Base-by-base conservation (phyloP, 345 rosid genomes). In the Bretschneidera sinensis region DNA sequence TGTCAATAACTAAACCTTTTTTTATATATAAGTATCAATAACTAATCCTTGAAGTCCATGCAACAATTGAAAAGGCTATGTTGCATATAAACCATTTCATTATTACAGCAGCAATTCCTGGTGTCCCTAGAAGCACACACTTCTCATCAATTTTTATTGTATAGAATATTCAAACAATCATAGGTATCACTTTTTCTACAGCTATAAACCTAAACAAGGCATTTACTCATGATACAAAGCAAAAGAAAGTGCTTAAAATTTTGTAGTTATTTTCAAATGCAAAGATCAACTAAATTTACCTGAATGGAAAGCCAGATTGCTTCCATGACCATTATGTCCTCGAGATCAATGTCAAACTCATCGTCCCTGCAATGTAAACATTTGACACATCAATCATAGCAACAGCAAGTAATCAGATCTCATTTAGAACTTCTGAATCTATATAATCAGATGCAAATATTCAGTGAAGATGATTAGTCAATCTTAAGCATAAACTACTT, bases 301-400 rank as follows among this genome's bases (percentile, higher is more conserved):
- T 94, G 97, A 68, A 88, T 81, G 20, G 99, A 95, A 73, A 74
- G 99, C 96, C 92, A 91, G 66, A 95, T 88, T 60, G 97, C 99
- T 79, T 91, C 96, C 88, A 81, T 88, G 34, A 91, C 81, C 99
- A 95, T 95, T 74, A 91, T 77, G 54, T 88, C 99, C 78, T 95
- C 99, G n/a, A 88, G 92, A 73, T 95, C 99, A 61, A 95, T 59
- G 25, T 91, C 97, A 81, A 82, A 86, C 54, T 85, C 99, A 55
- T 77, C 91, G 59, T 85, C 89, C 95, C 99, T 94, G 76, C 68
- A 56, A 55, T 55, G 73, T 52, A 50, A 55, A 70, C 51, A 51
- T 54, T 69, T 47, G 53, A 51, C 4, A 35, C 24, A 47, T 39
- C 16, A 33, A 52, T 25, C 28, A 59, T 39, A 0, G 24, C 25